Evolutionary conservation across 192 early-diverging fungal genomes (phyloP), one percentile per base, ranked within the genome.

Genomic region (Podila epigama): DNA sequence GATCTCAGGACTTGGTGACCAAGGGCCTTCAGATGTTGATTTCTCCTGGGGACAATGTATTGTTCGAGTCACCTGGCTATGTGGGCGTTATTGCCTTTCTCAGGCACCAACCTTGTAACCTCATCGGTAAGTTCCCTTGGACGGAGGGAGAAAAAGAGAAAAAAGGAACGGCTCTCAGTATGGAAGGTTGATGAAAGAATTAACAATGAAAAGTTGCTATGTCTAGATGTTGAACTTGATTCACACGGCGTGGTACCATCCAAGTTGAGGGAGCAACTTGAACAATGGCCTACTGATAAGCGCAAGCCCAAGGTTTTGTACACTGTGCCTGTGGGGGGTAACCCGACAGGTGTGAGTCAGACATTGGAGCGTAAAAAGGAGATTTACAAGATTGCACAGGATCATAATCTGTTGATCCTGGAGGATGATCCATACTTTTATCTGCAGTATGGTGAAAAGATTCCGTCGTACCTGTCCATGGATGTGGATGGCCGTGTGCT

Each of bases 401-500:
- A 89, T 64, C 91, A 93, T 75, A 82, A 94, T 51, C 61, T 98
- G 51, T 79, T 98, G 18, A 93, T 98, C 32, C 79, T 97, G 29
- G 97, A 98, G 73, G 97, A 98, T 66, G 97, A 97, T 75, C 96
- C 97, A 18, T 98, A 98, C 72, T 97, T 93, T 66, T 97, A 94
- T 57, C 77, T 98, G 34, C 96, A 97, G 81, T 87, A 89, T 57
- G 79, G 79, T 29, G 62, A 66, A 0, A 70, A 73, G 51, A 64
- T 88, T 15, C 89, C 91, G 2, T 93, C 92, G 2, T 93, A 97
- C 70, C 84, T 96, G n/a, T 96, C 94, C 16, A 83, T 98, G 66
- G 96, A 97, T 82, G 83, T 69, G 9, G 95, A 98, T 68, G 91
- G 89, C 2, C 89, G 97, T 10, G 94, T 98, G 0, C 84, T 98